Evolutionary conservation across 2,329 filamentous ascomycete species (phyloP).

Genomic region (Diaporthe sp.): DNA sequence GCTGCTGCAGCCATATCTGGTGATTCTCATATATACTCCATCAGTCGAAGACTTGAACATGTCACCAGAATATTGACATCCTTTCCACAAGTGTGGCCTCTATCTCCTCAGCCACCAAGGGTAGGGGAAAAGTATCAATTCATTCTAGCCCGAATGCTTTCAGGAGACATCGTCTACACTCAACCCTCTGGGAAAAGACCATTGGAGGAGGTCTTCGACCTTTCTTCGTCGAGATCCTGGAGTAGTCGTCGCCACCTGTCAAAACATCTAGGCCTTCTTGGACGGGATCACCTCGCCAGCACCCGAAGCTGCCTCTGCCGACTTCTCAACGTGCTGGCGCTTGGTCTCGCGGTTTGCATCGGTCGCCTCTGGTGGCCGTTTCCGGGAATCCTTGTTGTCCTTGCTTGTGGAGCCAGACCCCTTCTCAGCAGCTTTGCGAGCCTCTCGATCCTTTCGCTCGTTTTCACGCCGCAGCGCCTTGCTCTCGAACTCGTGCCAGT

Average conservation of each 20-base stretch:
- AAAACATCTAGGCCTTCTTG: conserved; percentile 20
- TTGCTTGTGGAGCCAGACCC: conserved; percentile 45
- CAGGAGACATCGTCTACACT: background rate
- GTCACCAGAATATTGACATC: background rate
- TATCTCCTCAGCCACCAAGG: no score
- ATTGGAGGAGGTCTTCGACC: background rate
- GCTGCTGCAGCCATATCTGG: background rate
- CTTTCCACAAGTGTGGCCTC: background rate
- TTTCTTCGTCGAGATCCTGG: background rate
- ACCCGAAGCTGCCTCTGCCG: conserved; percentile 11
- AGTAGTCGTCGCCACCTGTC: background rate
- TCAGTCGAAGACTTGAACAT: background rate
- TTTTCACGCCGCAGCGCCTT: conserved; percentile 94
- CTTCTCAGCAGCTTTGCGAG: conserved; percentile 60
- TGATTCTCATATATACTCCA: background rate
- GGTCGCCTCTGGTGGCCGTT: conserved; percentile 49
- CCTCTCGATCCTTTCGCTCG: conserved; percentile 74
- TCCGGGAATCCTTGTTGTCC: conserved; percentile 54
- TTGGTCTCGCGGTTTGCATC: conserved; percentile 45
- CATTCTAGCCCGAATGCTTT: background rate
- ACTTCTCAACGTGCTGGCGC: conserved; percentile 39
- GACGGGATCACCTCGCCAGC: background rate
- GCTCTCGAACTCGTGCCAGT: conserved; percentile 99
- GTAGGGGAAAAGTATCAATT: background rate
- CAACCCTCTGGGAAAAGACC: background rate